Evolutionary conservation across 2,329 filamentous ascomycete genomes (phyloP).

Genomic region (Thelonectria blattea): DNA sequence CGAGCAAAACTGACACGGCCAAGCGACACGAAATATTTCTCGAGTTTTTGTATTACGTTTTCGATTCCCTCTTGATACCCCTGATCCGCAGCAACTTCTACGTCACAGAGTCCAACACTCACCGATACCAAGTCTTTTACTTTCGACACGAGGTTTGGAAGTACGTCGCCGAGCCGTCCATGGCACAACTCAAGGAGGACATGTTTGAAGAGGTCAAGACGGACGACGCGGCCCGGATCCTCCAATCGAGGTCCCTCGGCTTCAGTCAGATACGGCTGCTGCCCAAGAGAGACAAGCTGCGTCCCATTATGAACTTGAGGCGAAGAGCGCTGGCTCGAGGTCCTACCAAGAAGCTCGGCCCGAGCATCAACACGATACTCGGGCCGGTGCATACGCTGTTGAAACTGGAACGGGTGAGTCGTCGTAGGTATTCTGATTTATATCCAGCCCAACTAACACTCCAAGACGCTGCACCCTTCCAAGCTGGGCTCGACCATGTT

Average conservation of each 20-base stretch:
- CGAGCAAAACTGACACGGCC: constrained; percentile 71
- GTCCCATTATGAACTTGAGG: constrained; percentile 87
- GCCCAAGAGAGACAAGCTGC: constrained; percentile 77
- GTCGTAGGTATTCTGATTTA: no score
- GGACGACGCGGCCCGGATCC: constrained; percentile 59
- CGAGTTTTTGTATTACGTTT: constrained; percentile 90
- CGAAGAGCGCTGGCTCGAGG: constrained; percentile 61
- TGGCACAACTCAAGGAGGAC: constrained; percentile 67
- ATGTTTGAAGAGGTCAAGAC: constrained; percentile 82
- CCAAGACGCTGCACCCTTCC: constrained; percentile 55
- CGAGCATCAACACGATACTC: constrained; percentile 59
- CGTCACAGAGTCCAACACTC: constrained; percentile 84
- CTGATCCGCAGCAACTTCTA: constrained; percentile 89
- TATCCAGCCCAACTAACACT: no score
- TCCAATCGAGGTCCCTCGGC: constrained; percentile 70
- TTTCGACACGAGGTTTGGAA: constrained; percentile 95
- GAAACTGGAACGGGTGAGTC: constrained; percentile 74
- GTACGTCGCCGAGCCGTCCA: constrained; percentile 73
- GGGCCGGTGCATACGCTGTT: constrained; percentile 78
- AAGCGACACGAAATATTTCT: constrained; percentile 82
- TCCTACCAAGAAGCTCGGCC: constrained; percentile 68
- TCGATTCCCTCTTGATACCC: constrained; percentile 90
- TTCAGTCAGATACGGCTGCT: constrained; percentile 81
- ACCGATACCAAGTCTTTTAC: constrained; percentile 85
- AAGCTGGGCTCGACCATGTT: constrained; percentile 81